Evolutionary conservation across 2,329 filamentous ascomycete species (phyloP).

Genomic region (Penicillium vulpinum): DNA sequence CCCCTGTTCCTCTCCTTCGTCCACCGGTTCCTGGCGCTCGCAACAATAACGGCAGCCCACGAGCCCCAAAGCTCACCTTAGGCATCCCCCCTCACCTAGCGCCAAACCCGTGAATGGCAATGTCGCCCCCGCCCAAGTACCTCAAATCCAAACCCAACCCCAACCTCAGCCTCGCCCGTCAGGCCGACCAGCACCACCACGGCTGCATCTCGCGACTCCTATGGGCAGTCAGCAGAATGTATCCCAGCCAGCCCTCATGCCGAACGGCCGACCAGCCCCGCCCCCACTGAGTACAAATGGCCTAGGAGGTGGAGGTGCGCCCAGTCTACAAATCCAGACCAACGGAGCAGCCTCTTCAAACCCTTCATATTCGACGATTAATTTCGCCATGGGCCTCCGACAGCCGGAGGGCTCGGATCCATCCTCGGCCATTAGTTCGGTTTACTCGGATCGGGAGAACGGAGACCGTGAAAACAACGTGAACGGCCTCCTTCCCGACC

Average conservation of each 20-base stretch:
- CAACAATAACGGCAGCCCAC: conserved; percentile 59
- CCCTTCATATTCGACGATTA: conserved; percentile 72
- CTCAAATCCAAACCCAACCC: conserved; percentile 50
- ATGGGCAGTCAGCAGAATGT: conserved; percentile 72
- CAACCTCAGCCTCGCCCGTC: conserved; percentile 45
- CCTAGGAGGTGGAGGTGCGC: conserved; percentile 77
- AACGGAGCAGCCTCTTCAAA: conserved; percentile 83
- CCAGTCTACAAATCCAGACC: conserved; percentile 71
- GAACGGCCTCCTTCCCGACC: conserved; percentile 70
- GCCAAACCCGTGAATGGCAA: conserved; percentile 67
- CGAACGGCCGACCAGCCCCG: conserved; percentile 55
- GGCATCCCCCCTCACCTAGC: conserved; percentile 84
- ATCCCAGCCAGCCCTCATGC: conserved; percentile 62
- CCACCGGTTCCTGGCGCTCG: conserved; percentile 75
- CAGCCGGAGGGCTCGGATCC: conserved; percentile 71
- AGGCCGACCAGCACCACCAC: conserved; percentile 68
- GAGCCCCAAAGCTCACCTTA: conserved; percentile 77
- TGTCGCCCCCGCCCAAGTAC: conserved; percentile 41
- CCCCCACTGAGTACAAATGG: conserved; percentile 66
- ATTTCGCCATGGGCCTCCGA: conserved; percentile 71
- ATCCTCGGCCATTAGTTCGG: conserved; percentile 80
- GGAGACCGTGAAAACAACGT: conserved; percentile 80
- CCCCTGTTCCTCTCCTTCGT: conserved; percentile 74
- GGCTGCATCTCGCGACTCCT: conserved; percentile 80
- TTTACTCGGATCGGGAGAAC: conserved; percentile 78